These are phyloP conservation scores for Sanghuangporus weigelae DNA, from an alignment of 1,284 basidiomycete species.

Conservation along the genomic window DNA sequence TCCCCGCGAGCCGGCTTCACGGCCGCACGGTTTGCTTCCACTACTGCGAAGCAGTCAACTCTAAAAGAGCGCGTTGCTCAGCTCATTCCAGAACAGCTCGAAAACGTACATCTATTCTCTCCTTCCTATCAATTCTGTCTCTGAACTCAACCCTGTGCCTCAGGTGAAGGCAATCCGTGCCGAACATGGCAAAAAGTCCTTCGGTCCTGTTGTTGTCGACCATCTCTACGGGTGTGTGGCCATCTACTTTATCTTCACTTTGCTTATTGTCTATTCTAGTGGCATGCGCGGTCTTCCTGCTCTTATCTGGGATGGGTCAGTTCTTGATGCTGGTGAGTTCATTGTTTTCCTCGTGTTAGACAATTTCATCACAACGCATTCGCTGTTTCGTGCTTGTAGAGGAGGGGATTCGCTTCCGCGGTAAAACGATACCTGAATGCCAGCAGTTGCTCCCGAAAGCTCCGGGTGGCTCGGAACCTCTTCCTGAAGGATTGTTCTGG, in stretches of 20 bases:
- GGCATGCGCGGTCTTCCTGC: slow-evolving; percentile 90
- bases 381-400: slow-evolving; percentile 39
- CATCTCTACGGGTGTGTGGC: slow-evolving; percentile 72
- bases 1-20: slow-evolving; percentile 13
- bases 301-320: slow-evolving; percentile 94
- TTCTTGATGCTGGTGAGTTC: slow-evolving; percentile 77
- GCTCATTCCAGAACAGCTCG: slow-evolving; percentile 85
- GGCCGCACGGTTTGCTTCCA: slow-evolving; percentile 53
- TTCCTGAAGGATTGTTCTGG: slow-evolving; percentile 96
- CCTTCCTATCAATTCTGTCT: neutral
- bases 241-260: neutral
- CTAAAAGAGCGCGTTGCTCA: slow-evolving; percentile 89
- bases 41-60: slow-evolving; percentile 64
- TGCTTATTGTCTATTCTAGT: slow-evolving; percentile 35
- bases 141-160: slow-evolving; percentile 14
- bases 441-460: slow-evolving; percentile 85
- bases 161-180: slow-evolving; percentile 82
- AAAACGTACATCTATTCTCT: slow-evolving; percentile 52
- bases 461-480: slow-evolving; percentile 83
- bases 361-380: slow-evolving; percentile 3
- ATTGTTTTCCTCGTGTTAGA: neutral
- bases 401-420: slow-evolving; percentile 95
- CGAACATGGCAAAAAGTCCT: slow-evolving; percentile 84
- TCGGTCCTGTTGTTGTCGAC: slow-evolving; percentile 87
- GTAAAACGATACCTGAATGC: slow-evolving; percentile 88